Evolutionary conservation across 305 asterid species (phyloP).

Genomic region (Fraxinus sp.): DNA sequence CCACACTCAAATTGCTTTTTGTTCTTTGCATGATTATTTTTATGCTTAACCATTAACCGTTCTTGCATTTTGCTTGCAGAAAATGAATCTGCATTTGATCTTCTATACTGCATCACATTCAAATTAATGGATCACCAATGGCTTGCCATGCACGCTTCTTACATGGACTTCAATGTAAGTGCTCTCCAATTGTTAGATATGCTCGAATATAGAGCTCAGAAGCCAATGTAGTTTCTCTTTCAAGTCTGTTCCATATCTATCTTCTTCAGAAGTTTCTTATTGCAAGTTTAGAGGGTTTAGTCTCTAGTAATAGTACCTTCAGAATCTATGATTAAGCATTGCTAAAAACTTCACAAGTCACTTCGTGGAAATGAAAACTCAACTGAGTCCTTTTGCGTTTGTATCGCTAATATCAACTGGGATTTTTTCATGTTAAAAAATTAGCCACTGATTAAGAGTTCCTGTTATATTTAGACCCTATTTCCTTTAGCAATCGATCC

Average conservation of each 20-base stretch:
- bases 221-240: not conserved
- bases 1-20: not conserved
- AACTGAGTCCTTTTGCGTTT: not conserved
- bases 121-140: constrained; percentile 97
- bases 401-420: not conserved
- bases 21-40: not conserved
- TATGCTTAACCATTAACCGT: constrained; percentile 12
- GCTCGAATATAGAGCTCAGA: not conserved
- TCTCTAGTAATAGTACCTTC: not conserved
- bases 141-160: constrained; percentile 97
- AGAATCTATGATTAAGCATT: not conserved
- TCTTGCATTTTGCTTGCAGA: constrained; percentile 47
- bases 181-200: constrained; percentile 4
- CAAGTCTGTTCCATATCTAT: not conserved
- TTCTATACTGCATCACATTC: constrained; percentile 89
- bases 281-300: not conserved
- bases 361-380: not conserved
- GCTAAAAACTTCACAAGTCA: not conserved
- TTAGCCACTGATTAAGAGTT: not conserved
- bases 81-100: constrained; percentile 90
- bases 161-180: constrained; percentile 97
- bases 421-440: not conserved
- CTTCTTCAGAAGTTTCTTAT: not conserved
- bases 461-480: not conserved
- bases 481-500: not conserved